Base-by-base conservation (phyloP, 169 alveolate species). In the Plasmodium gaboni region DNA sequence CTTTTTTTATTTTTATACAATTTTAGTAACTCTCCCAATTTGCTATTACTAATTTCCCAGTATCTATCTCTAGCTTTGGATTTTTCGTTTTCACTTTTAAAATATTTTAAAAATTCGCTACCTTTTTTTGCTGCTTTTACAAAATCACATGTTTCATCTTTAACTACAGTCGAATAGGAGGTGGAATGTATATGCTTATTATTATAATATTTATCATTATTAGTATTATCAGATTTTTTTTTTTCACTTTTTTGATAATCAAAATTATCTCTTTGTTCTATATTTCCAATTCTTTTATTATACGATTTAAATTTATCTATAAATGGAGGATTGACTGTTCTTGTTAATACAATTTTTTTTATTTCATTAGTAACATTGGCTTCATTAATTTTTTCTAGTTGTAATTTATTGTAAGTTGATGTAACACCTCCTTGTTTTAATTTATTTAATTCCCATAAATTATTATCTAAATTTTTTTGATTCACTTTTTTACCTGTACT, bases 41-140 rank as follows among this genome's bases (percentile, higher is more conserved):
- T 96, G 32, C 98, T 95, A 44, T 96, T 98, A 19, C 97, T 97
- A 8, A 97, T 92, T 74, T 98, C 99, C 99, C 99, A 98, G 91
- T 96, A 98, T 74, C 98, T 91, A 50, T 96, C 98, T 55, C 99
- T 94, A 94, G 96, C 96, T 80, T 96, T 95, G 15, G 96, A 90
- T 64, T 96, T 96, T 68, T 97, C 99, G 68, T 96, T 95, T 92
- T 96, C 97, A 73, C 97, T 99, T 93, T 99, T 96, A 63, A 98
- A 94, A 60, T 92, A 87, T 72, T 95, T 96, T 76, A 98, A 91
- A n/a, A 97, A 94, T 64, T 93, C 93, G 57, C 99, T 96, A 38
- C 99, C 99, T 88, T 97, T 96, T 95, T 98, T 98, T 24, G 99
- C 99, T 85, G 98, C 87, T 67, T 95, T 95, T 32, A 99, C 99